phyloP scores from a whole-genome alignment of 2,329 filamentous ascomycete species.

The Aspergillus udagawae region DNA sequence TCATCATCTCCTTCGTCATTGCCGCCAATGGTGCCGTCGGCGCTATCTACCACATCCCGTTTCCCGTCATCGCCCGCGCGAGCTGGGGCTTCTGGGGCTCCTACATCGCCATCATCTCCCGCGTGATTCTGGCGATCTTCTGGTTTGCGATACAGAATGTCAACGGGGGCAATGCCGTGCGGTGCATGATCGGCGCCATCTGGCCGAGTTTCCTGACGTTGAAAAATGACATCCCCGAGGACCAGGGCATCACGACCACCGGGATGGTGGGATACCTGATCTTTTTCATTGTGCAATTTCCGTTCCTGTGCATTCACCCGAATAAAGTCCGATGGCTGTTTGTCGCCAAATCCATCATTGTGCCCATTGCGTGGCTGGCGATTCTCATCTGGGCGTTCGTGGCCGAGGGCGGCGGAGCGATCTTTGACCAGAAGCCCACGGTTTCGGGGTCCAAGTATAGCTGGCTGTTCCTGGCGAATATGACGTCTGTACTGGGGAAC shows the following conservation, averaged over 20 bases:
- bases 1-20: constrained; percentile 57
- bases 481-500: constrained; percentile 48
- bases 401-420: constrained; percentile 48
- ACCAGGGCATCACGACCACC: constrained; percentile 44
- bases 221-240: constrained; percentile 37
- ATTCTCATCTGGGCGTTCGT: constrained; percentile 62
- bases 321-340: constrained; percentile 39
- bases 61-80: constrained; percentile 54
- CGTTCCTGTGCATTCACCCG: constrained; percentile 43
- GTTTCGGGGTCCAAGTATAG: constrained; percentile 50
- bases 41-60: constrained; percentile 50
- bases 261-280: constrained; percentile 44
- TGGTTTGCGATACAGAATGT: constrained; percentile 66
- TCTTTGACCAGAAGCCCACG: constrained; percentile 45
- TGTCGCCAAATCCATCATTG: constrained; percentile 37
- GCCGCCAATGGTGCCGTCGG: constrained; percentile 56
- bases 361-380: constrained; percentile 58
- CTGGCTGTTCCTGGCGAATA: constrained; percentile 51
- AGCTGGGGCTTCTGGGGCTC: constrained; percentile 57
- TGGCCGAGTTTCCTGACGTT: constrained; percentile 40
- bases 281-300: constrained; percentile 44
- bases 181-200: constrained; percentile 52
- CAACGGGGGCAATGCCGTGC: constrained; percentile 55
- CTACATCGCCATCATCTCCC: constrained; percentile 52
- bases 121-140: constrained; percentile 53